Percentiles rank a stretch among this genome's conserved stretches.
Evolutionary conservation across 1,284 basidiomycete species (phyloP).

Genomic region (Melanopsichium pennsylvanicum): DNA sequence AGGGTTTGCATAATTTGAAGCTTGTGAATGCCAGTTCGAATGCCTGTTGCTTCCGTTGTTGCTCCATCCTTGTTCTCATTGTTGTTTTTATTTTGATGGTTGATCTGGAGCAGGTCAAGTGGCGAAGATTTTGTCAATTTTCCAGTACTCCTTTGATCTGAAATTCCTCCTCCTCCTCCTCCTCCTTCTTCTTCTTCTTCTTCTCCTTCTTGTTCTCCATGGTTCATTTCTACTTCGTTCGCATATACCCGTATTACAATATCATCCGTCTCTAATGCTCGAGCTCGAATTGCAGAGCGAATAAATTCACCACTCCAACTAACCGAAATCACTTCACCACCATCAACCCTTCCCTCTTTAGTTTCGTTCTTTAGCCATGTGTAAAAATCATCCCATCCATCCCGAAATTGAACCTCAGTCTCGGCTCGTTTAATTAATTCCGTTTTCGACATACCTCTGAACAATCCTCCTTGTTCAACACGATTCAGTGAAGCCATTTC

Average conservation of each 20-base stretch:
- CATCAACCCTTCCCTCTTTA: not conserved
- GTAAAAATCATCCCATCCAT: constrained; percentile 42
- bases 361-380: constrained; percentile 17
- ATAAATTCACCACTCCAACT: constrained; percentile 60
- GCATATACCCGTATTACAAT: constrained; percentile 36
- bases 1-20: constrained; percentile 19
- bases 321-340: constrained; percentile 53
- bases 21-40: constrained; percentile 56
- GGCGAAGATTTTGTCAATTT: constrained; percentile 23
- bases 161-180: too few species aligned
- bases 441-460: constrained; percentile 21
- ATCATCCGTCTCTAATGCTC: not conserved
- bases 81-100: not conserved
- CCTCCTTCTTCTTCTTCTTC: too few species aligned
- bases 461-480: constrained; percentile 48
- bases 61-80: too few species aligned
- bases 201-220: too few species aligned
- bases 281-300: constrained; percentile 15
- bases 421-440: constrained; percentile 13
- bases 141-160: too few species aligned
- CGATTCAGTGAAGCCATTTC: constrained; percentile 42
- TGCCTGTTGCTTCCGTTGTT: too few species aligned
- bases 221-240: constrained; percentile 52
- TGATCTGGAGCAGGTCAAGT: not conserved
- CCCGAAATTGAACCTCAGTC: constrained; percentile 18